Evolutionary conservation across 2,329 filamentous ascomycete genomes (phyloP).

Genomic region (Colletotrichum sp.): DNA sequence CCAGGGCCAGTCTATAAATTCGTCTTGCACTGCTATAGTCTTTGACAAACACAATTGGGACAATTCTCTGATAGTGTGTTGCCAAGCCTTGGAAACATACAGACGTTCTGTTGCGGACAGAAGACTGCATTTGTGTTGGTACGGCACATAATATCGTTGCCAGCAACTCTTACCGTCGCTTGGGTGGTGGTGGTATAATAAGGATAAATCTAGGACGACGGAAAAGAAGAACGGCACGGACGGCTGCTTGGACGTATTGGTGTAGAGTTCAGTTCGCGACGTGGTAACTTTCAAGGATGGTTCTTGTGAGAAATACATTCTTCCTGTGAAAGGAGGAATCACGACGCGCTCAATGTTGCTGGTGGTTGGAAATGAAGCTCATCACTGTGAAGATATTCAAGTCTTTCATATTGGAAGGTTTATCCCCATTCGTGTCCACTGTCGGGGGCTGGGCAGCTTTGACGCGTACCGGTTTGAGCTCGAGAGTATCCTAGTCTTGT

Average conservation of each 20-base stretch:
- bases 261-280: not conserved
- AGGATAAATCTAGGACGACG: fast-evolving
- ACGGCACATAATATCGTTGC: not conserved
- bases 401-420: not conserved
- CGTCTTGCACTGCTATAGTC: not conserved
- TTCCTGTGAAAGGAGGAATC: not conserved
- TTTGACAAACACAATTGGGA: not conserved
- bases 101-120: not conserved
- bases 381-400: not conserved
- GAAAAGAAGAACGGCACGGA: not conserved
- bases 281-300: not conserved
- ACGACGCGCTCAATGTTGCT: no score
- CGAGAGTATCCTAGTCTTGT: not conserved
- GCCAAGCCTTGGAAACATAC: not conserved
- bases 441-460: fast-evolving
- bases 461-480: fast-evolving
- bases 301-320: not conserved
- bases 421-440: not conserved
- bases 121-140: not conserved
- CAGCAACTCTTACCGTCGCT: not conserved
- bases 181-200: no score
- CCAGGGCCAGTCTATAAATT: not conserved
- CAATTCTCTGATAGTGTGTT: no score
- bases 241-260: not conserved
- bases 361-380: not conserved